phyloP scores from a whole-genome alignment of 306 rosid genomes.

The Dalbergia cochinchinensis region DNA sequence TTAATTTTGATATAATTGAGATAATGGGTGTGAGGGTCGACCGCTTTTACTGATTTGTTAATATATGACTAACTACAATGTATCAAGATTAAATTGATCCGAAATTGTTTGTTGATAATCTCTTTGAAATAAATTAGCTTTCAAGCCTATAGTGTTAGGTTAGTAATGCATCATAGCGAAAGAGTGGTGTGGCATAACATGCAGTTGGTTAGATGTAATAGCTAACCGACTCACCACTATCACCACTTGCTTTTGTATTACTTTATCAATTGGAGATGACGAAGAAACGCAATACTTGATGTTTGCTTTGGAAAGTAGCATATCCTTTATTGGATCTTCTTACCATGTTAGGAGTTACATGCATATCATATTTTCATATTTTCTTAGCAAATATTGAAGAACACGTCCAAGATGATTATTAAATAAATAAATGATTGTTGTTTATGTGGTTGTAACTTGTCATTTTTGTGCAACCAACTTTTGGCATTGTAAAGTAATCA shows the following conservation, averaged over 20 bases:
- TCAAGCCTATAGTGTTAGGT: neutral
- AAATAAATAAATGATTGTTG: neutral
- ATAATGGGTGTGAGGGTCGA: too few relatives aligned
- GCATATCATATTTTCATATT: slow-evolving; percentile 16
- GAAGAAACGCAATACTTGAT: slow-evolving; percentile 44
- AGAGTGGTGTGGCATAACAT: slow-evolving; percentile 32
- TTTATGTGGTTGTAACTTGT: neutral
- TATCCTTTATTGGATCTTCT: slow-evolving; percentile 3
- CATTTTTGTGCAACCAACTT: neutral
- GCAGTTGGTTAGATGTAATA: slow-evolving; percentile 43
- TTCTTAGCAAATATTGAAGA: slow-evolving; percentile 26
- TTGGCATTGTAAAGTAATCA: neutral
- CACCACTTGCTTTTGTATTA: slow-evolving; percentile 35
- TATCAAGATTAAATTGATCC: too few relatives aligned
- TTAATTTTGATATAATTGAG: too few relatives aligned
- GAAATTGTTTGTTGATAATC: neutral
- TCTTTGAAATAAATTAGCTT: neutral
- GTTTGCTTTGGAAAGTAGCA: slow-evolving; percentile 38
- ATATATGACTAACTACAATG: too few relatives aligned
- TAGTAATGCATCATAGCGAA: slow-evolving; percentile 21
- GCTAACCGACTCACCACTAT: slow-evolving; percentile 44
- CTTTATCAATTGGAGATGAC: slow-evolving; percentile 54
- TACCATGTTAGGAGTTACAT: slow-evolving; percentile 33
- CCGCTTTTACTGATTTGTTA: too few relatives aligned
- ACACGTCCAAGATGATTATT: neutral